Percentiles rank a stretch among this genome's conserved stretches.
phyloP scores from a whole-genome alignment of 768 basidiomycete genomes.

The Termitomyces eurrhizus region DNA sequence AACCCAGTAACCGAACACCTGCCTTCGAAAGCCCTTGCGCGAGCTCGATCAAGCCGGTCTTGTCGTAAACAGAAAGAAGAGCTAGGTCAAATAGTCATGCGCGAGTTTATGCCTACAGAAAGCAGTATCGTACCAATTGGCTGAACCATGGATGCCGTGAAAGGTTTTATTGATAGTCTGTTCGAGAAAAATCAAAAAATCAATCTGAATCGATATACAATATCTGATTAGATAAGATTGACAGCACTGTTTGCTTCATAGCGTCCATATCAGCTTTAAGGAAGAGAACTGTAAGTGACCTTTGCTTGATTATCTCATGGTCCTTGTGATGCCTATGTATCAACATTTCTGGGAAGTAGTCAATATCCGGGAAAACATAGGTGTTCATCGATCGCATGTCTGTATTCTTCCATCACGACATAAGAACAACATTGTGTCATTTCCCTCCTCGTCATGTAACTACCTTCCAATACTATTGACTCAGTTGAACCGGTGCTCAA shows the following conservation, averaged over 20 bases:
- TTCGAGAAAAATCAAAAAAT: not conserved
- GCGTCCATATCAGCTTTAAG: not conserved
- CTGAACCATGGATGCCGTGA: conserved; percentile 9
- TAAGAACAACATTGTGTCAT: too few relatives aligned
- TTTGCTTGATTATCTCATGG: not conserved
- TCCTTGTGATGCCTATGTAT: not conserved
- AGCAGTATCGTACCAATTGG: conserved; percentile 12
- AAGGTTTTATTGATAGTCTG: not conserved
- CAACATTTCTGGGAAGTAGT: conserved; percentile 2
- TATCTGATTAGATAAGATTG: conserved; percentile 9
- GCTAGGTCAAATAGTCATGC: conserved; percentile 39
- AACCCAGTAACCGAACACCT: conserved; percentile 88
- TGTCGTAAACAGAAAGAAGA: conserved; percentile 95
- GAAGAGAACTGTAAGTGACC: not conserved
- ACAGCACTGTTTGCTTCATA: not conserved
- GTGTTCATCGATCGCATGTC: too few relatives aligned
- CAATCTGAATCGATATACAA: not conserved
- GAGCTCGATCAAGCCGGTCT: conserved; percentile 82
- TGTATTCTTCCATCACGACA: not conserved
- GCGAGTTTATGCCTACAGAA: not conserved
- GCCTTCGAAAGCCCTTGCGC: conserved; percentile 78
- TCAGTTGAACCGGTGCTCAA: not conserved
- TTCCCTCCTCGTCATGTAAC: not conserved
- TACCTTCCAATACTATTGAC: not conserved
- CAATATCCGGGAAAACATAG: too few relatives aligned